Conservation (phyloP, 768 basidiomycete species). For the Exsudoporus frostii region DNA sequence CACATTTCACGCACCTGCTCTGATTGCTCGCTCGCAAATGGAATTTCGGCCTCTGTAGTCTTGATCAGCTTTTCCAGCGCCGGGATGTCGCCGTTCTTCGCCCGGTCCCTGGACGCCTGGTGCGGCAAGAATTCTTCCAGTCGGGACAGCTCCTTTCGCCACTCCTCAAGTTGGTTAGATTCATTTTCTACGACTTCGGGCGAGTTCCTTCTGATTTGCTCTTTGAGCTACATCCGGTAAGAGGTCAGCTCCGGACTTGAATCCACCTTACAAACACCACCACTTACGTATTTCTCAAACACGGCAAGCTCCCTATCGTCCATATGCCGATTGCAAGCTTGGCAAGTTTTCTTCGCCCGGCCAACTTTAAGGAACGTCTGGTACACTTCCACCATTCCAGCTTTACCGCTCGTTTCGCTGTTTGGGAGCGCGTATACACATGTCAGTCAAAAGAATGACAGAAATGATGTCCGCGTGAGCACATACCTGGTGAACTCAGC, state of each 20-base stretch:
- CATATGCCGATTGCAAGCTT: constrained; percentile 72
- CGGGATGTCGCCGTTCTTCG: constrained; percentile 65
- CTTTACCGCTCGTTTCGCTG: constrained; percentile 21
- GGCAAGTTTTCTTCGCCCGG: constrained; percentile 64
- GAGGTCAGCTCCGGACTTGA: not conserved
- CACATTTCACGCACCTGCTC: constrained; percentile 53
- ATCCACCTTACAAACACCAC: not conserved
- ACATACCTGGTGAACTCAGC: constrained; percentile 20
- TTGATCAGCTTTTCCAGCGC: constrained; percentile 59
- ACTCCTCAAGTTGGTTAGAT: constrained; percentile 42
- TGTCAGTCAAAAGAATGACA: not conserved
- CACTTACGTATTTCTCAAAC: constrained; percentile 70
- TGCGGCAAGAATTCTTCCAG: constrained; percentile 60
- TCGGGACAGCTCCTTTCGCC: constrained; percentile 55
- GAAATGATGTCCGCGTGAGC: too few species aligned
- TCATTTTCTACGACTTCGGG: constrained; percentile 42
- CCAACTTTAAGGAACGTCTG: constrained; percentile 54
- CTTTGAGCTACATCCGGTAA: constrained; percentile 48
- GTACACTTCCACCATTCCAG: constrained; percentile 48
- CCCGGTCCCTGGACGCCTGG: constrained; percentile 49
- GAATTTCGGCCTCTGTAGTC: constrained; percentile 51
- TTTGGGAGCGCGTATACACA: not conserved
- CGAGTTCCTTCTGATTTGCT: constrained; percentile 54
- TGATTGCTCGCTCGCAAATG: constrained; percentile 47
- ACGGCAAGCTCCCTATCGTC: constrained; percentile 48